Evolutionary conservation across 345 rosid species (phyloP).

Genomic region (Corymbia maculata): DNA sequence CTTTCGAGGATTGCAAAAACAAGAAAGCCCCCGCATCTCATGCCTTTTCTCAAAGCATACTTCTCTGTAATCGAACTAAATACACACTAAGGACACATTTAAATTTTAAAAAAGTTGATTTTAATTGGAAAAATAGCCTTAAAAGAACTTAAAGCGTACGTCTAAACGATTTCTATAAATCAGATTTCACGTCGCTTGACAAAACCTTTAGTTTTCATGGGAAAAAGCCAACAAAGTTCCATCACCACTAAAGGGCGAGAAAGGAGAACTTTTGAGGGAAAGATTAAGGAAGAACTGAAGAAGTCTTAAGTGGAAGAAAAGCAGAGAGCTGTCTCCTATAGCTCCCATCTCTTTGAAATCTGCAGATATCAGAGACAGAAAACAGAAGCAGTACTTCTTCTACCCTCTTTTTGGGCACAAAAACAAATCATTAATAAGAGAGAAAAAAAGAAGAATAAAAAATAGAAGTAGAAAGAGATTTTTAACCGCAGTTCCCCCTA

Average conservation of each 20-base stretch:
- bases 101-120: neutral
- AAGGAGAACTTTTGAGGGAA: neutral
- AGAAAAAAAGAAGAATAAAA: neutral
- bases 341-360: neutral
- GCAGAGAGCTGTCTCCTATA: neutral
- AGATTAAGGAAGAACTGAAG: neutral
- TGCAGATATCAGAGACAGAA: neutral
- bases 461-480: neutral
- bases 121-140: neutral
- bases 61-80: neutral
- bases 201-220: neutral
- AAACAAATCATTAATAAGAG: neutral
- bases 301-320: neutral
- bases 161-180: neutral
- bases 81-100: neutral
- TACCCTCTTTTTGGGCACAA: neutral
- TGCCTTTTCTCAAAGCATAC: neutral
- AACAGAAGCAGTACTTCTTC: neutral
- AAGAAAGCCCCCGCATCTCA: neutral
- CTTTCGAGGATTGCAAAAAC: neutral
- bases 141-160: neutral
- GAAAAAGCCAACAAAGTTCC: neutral
- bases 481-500: neutral
- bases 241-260: neutral
- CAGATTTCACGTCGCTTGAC: neutral